These are phyloP conservation scores for Zelopaecilomyces penicillatus DNA, from an alignment of 2,329 filamentous ascomycete species.

Conservation along the genomic window DNA sequence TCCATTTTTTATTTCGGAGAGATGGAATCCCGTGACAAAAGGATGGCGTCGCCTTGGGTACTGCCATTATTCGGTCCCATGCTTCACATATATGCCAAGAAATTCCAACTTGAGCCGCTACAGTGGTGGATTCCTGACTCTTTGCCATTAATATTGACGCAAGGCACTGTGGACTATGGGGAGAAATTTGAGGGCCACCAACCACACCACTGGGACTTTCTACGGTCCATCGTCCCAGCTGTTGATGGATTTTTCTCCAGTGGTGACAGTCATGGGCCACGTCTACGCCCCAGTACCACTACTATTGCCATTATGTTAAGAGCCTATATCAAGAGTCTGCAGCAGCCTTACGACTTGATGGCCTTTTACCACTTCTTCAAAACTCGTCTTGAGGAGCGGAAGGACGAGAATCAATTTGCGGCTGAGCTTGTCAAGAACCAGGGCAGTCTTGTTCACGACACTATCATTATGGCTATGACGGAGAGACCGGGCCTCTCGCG, in stretches of 20 bases:
- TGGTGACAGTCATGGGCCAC: conserved; percentile 8
- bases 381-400: conserved; percentile 27
- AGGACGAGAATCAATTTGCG: conserved; percentile 26
- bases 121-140: conserved; percentile 30
- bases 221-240: conserved; percentile 24
- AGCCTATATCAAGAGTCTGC: conserved; percentile 35
- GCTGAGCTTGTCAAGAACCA: conserved; percentile 29
- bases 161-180: conserved; percentile 12
- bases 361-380: conserved; percentile 41
- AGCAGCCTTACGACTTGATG: conserved; percentile 31
- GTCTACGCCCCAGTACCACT: conserved; percentile 27
- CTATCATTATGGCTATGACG: conserved; percentile 39
- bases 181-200: conserved; percentile 16
- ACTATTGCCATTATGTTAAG: conserved; percentile 40
- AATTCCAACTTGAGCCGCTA: conserved; percentile 39
- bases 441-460: conserved; percentile 39
- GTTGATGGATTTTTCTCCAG: conserved; percentile 22
- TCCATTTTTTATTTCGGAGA: conserved; percentile 37
- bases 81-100: conserved; percentile 40
- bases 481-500: conserved; percentile 34
- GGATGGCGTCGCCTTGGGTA: conserved; percentile 21
- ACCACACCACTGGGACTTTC: conserved; percentile 21
- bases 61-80: conserved; percentile 37
- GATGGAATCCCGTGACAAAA: conserved; percentile 27
- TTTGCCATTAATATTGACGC: conserved; percentile 22